phyloP scores from a whole-genome alignment of 2,329 filamentous ascomycete species.

The Neofusicoccum sp. region DNA sequence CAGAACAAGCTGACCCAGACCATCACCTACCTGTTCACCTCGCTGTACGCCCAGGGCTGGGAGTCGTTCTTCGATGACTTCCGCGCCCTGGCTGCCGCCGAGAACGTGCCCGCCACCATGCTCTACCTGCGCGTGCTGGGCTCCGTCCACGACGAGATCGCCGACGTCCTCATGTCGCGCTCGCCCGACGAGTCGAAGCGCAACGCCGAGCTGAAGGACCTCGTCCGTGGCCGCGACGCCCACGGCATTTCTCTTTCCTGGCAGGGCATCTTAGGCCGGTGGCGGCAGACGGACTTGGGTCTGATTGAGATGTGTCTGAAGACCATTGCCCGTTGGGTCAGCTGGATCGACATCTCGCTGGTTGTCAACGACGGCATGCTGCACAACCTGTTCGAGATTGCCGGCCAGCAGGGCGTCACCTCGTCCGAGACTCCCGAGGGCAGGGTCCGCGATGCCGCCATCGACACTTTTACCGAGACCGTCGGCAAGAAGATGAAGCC shows the following conservation, averaged over 20 bases:
- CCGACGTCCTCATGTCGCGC: constrained; percentile 81
- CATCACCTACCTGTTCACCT: constrained; percentile 87
- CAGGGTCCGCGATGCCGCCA: constrained; percentile 82
- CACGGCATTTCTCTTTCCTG: constrained; percentile 84
- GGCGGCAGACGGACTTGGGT: constrained; percentile 63
- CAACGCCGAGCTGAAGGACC: constrained; percentile 86
- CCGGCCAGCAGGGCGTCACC: constrained; percentile 66
- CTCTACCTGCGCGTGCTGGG: constrained; percentile 86
- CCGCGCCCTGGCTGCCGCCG: constrained; percentile 68
- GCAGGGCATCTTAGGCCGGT: constrained; percentile 84
- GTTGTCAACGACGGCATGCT: constrained; percentile 83
- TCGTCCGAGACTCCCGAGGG: constrained; percentile 60
- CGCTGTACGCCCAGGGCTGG: constrained; percentile 84
- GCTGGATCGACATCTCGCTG: constrained; percentile 96
- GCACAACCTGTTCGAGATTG: constrained; percentile 77
- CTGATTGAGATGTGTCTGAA: constrained; percentile 86
- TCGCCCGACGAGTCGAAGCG: constrained; percentile 76
- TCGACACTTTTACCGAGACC: constrained; percentile 93
- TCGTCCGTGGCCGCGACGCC: constrained; percentile 82
- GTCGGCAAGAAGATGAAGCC: constrained; percentile 98
- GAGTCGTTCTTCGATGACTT: constrained; percentile 89
- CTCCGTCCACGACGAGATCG: constrained; percentile 95
- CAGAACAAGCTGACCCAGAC: constrained; percentile 98
- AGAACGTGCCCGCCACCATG: constrained; percentile 73
- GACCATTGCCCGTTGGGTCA: constrained; percentile 95